Evolutionary conservation across 768 basidiomycete genomes (phyloP), one percentile per base, ranked within the genome.

Genomic region (Phanerochaete sordida): DNA sequence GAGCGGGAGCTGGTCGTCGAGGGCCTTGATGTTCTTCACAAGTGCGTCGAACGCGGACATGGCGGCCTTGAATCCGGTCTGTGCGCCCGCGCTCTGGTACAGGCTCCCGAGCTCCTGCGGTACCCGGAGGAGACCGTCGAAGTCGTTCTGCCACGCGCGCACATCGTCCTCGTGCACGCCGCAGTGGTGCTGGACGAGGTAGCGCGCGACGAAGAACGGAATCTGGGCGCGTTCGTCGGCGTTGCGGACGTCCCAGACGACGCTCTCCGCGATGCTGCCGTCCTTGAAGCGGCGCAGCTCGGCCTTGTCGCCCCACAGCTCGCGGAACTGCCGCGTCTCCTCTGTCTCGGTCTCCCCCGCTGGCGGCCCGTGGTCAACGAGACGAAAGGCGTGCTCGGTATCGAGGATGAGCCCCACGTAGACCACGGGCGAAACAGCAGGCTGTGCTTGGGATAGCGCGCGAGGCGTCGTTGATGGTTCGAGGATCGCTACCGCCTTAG

Each of bases 251-350:
- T 97, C 90, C 97, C 97, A 99, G 2, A 98, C 95, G n/a, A 98
- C 93, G 65, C 90, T 93, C 72, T 98, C 94, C 5, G 83, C 69
- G 62, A 98, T 98, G 19, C 88, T 82, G 1, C 96, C 96, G 66
- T 99, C 95, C 72, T 98, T 95, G 79, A 99, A 99, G 39, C 95
- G 84, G 6, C 97, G 83, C 19, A 98, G 77, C 69, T 98, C 96
- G 0, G 95, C 87, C 72, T 94, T 96, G 39, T 83, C 77, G 0
- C 95, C 96, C 97, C 97, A 99, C 64, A 98, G 77, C 5, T 84
- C 81, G 24, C 88, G 84, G 79, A 97, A 99, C 2, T 76, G 78
- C 47, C 81, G 74, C 0, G 81, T 77, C 5, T 73, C 78, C 11
- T 76, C 70, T 24, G 78, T 74, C 52, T 87, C 80, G 45, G 79